Evolutionary conservation across 306 rosid species (phyloP).

Genomic region (Amphicarpaea edgeworthii): DNA sequence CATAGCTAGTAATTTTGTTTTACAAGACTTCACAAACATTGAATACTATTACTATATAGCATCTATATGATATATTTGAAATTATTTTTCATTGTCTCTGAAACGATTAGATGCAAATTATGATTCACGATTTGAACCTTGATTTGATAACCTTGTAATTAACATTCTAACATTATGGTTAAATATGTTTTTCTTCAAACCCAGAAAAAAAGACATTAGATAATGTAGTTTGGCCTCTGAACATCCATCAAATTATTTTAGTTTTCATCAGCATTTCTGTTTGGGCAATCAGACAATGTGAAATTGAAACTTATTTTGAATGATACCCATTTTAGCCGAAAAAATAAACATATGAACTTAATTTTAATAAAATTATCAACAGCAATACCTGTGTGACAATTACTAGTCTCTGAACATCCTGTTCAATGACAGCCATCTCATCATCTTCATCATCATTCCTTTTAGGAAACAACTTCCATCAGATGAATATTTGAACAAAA

Average conservation of each 20-base stretch:
- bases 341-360: not conserved
- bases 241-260: constrained; percentile 10
- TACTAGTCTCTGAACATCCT: constrained; percentile 89
- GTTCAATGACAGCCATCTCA: constrained; percentile 76
- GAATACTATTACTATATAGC: too few species aligned
- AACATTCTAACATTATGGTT: not conserved
- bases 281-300: not conserved
- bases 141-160: not conserved
- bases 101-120: too few species aligned
- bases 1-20: too few species aligned
- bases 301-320: constrained; percentile 18
- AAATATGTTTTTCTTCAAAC: constrained; percentile 25
- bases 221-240: constrained; percentile 11
- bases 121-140: too few species aligned
- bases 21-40: too few species aligned
- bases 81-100: too few species aligned
- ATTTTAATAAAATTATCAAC: constrained; percentile 15
- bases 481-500: constrained; percentile 36
- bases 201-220: not conserved
- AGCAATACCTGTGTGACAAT: constrained; percentile 91
- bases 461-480: constrained; percentile 44
- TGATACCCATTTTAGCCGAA: constrained; percentile 16
- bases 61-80: too few species aligned
- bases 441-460: constrained; percentile 91
- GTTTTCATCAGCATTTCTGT: not conserved